A percentile compares a stretch with the other conserved stretches of the same genome.
Conservation (phyloP, 2,329 filamentous ascomycete species). For the Dryadomyces quercus-mongolicae region DNA sequence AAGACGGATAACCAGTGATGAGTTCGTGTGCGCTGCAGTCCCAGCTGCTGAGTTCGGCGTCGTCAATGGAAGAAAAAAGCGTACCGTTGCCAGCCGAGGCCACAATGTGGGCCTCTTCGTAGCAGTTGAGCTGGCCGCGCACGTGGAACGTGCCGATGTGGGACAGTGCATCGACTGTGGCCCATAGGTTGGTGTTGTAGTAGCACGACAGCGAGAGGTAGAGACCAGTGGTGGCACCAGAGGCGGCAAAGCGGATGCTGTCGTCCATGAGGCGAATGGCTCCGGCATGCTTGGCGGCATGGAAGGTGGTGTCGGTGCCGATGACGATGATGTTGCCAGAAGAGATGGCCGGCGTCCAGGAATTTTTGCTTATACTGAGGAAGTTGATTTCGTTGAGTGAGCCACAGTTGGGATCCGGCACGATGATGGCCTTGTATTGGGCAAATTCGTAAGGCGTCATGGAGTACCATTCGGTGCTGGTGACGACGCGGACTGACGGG, state of each 20-base stretch:
- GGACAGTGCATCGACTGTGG: conserved; percentile 16
- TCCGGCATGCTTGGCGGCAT: conserved; percentile 16
- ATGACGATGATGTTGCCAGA: conserved; percentile 28
- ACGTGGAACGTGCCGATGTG: conserved; percentile 27
- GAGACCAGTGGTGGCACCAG: conserved; percentile 11
- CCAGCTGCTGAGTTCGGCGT: conserved; percentile 27
- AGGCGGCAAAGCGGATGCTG: conserved; percentile 17
- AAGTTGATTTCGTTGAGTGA: conserved; percentile 21
- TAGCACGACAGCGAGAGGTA: conserved; percentile 31
- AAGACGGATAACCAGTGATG: conserved; percentile 24
- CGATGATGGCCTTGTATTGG: conserved; percentile 30
- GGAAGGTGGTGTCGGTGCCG: conserved; percentile 25
- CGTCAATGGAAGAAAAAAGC: conserved; percentile 16
- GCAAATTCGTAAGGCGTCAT: conserved; percentile 27
- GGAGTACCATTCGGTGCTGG: conserved; percentile 8
- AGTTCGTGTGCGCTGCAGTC: conserved; percentile 29
- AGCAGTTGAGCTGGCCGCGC: conserved; percentile 25
- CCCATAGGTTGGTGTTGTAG: conserved; percentile 17
- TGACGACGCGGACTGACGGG: conserved; percentile 9
- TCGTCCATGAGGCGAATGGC: conserved; percentile 25
- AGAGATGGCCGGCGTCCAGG: conserved; percentile 26
- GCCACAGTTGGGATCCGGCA: conserved; percentile 26
- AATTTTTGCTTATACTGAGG: conserved; percentile 24
- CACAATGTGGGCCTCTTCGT: conserved; percentile 27
- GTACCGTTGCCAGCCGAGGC: conserved; percentile 16